These are phyloP conservation scores for Solanum microdontum DNA, from an alignment of 257 asterid species.

Conservation along the genomic window DNA sequence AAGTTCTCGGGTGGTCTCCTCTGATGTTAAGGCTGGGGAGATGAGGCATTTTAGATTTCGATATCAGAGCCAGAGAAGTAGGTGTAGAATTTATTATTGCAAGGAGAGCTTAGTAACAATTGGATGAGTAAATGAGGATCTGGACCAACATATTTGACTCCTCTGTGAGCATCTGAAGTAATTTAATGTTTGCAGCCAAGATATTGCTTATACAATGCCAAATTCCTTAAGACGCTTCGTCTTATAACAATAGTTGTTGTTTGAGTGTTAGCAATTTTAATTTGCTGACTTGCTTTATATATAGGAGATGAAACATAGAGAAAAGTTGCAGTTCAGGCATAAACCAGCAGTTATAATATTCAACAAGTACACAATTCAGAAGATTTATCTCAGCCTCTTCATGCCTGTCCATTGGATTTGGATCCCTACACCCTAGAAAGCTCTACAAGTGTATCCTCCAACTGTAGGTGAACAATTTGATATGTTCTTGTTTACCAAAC, in stretches of 20 bases:
- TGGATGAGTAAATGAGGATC: background rate
- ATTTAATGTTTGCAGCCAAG: background rate
- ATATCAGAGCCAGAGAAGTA: background rate
- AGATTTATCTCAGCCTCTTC: background rate
- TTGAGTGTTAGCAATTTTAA: background rate
- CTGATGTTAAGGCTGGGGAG: background rate
- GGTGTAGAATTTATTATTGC: background rate
- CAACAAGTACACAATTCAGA: background rate
- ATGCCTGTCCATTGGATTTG: background rate
- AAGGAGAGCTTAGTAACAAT: background rate
- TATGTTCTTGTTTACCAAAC: background rate
- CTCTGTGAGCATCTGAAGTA: background rate
- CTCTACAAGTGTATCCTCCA: constrained; percentile 15
- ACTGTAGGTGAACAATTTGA: background rate
- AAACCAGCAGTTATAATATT: background rate
- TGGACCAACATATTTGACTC: background rate
- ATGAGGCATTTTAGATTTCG: background rate
- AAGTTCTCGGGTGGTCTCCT: background rate
- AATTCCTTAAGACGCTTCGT: background rate
- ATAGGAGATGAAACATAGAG: background rate
- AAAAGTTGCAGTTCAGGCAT: background rate
- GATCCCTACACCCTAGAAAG: constrained; percentile 2
- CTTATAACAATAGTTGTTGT: background rate
- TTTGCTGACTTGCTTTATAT: background rate
- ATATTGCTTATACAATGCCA: background rate